Evolutionary conservation across 2,329 filamentous ascomycete genomes (phyloP), one percentile per base, ranked within the genome.

Genomic region (Fusarium sp.): DNA sequence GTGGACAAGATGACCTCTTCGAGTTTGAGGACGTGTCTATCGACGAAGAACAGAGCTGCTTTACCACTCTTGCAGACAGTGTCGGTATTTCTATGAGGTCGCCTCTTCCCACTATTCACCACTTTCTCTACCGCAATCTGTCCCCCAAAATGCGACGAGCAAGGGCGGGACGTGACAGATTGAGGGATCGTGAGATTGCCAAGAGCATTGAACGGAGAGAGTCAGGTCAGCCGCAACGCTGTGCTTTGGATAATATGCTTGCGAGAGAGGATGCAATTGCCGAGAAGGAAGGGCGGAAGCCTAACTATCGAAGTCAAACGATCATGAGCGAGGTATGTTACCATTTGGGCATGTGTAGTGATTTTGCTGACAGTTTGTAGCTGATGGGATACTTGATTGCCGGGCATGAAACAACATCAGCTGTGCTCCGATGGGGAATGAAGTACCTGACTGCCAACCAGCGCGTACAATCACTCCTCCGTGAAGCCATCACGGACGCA

Each of bases 241-340:
- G 71, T 44, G 77, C 77, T 5, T 27, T 77, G 54, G 81, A 82
- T 42, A 74, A 78, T 19, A 77, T 83, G 33, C 59, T 82, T 12
- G 72, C 72, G 10, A 72, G 80, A 15, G 81, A 82, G 59, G 74
- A 76, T 27, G 39, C 56, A 3, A 64, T 76, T 0, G 80, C 82
- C 0, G 61, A 76, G 41, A 83, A 81, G 31, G 76, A 74, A 18
- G 77, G 72, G 0, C 72, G 80, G 7, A 42, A 65, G 21, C 80
- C 80, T 0, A 57, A 78, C 16, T 81, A 82, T 31, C 60, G 78
- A 45, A 79, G 76, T 3, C 58, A 68, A 12, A 72, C 64, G 3
- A 79, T 83, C n/a, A 72, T 73, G 35, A 79, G 81, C 60, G 81
- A 83, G 73, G 78, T 74, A 60, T 25, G 55, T n/a, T n/a, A 1